Evolutionary conservation across 805 yeast genomes (phyloP).

Genomic region (Candida sanyiensis): DNA sequence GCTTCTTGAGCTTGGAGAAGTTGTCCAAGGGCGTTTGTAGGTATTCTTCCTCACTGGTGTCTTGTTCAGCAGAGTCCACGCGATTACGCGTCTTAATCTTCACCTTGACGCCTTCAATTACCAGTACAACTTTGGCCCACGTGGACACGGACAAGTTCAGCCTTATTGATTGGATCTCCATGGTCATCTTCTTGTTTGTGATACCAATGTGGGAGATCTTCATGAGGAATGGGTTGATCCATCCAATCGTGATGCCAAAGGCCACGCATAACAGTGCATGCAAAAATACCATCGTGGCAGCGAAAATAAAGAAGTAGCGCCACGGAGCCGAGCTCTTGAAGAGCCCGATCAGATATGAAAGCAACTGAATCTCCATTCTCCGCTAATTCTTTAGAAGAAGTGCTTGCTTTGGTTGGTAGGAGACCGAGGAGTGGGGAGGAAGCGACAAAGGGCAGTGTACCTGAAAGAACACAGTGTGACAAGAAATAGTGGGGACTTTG

Average conservation of each 20-base stretch:
- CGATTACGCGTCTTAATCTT: background rate
- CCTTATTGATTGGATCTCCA: slow-evolving; percentile 14
- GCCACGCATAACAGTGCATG: slow-evolving; percentile 11
- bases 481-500: background rate
- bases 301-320: background rate
- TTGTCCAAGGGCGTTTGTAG: background rate
- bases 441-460: no score
- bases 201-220: slow-evolving; percentile 17
- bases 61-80: background rate
- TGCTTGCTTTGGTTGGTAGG: no score
- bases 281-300: background rate
- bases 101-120: slow-evolving; percentile 19
- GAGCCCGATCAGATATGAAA: background rate
- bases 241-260: slow-evolving; percentile 26
- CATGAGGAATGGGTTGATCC: slow-evolving; percentile 26
- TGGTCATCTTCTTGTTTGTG: slow-evolving; percentile 6
- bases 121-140: slow-evolving; percentile 15
- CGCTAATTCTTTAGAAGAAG: background rate
- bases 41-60: background rate
- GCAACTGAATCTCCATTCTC: background rate
- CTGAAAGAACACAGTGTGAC: no score
- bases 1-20: slow-evolving; percentile 10
- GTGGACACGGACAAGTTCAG: slow-evolving; percentile 14
- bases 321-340: slow-evolving; percentile 1
- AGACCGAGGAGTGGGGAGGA: no score